Evolutionary conservation across 2,329 filamentous ascomycete genomes (phyloP).

Genomic region (Pseudomassariella vexata): DNA sequence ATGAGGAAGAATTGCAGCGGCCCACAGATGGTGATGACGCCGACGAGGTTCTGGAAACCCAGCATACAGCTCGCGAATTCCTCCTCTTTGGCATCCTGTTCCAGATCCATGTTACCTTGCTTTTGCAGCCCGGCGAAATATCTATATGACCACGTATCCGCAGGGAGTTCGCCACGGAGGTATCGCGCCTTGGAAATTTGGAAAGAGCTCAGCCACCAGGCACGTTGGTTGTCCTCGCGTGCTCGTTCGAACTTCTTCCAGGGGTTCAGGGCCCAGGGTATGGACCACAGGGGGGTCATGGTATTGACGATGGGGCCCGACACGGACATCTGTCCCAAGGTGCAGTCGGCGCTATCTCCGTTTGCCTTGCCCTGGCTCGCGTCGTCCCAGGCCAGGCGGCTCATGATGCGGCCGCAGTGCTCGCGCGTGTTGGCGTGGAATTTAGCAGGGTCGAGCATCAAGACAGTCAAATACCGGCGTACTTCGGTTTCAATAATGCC

Average conservation of each 20-base stretch:
- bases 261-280: conserved; percentile 37
- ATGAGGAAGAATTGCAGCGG: conserved; percentile 46
- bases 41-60: conserved; percentile 45
- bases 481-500: conserved; percentile 43
- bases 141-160: conserved; percentile 41
- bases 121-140: conserved; percentile 38
- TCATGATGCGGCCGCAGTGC: conserved; percentile 45
- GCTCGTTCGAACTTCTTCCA: conserved; percentile 41
- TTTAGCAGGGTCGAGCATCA: conserved; percentile 38
- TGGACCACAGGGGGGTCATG: conserved; percentile 40
- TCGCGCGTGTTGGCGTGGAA: conserved; percentile 41
- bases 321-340: conserved; percentile 45
- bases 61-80: conserved; percentile 44
- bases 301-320: conserved; percentile 45
- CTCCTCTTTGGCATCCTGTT: conserved; percentile 36
- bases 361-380: conserved; percentile 38
- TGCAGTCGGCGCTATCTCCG: conserved; percentile 39
- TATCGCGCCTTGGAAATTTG: conserved; percentile 34
- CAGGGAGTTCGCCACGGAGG: conserved; percentile 31
- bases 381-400: conserved; percentile 43
- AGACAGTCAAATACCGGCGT: conserved; percentile 37
- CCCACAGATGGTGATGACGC: conserved; percentile 42
- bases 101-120: conserved; percentile 31
- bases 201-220: conserved; percentile 40
- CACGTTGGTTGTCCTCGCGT: conserved; percentile 35